A percentile compares a stretch with the other conserved stretches of the same genome.
phyloP scores from a whole-genome alignment of 78 protist species.

The Guillardia theta region DNA sequence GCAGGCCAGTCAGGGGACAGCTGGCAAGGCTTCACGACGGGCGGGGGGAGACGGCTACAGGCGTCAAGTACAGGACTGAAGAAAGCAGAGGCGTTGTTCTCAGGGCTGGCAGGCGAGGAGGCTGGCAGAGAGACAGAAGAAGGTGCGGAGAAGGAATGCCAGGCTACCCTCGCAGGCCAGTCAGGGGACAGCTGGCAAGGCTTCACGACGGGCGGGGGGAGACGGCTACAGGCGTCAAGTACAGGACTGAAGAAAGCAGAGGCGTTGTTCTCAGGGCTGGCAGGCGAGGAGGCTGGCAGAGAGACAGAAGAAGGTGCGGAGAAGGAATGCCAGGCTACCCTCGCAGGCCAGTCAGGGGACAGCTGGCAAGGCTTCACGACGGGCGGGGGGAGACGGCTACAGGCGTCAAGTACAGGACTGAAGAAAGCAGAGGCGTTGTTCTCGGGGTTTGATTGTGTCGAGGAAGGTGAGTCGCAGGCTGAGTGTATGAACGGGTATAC shows the following conservation, averaged over 20 bases:
- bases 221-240: background rate
- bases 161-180: background rate
- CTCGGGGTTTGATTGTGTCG: background rate
- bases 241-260: background rate
- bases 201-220: background rate
- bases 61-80: background rate
- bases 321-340: background rate
- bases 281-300: background rate
- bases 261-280: background rate
- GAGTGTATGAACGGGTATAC: background rate
- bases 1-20: too few relatives aligned
- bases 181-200: background rate
- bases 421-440: background rate
- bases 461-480: background rate
- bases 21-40: background rate
- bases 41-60: background rate
- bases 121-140: background rate
- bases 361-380: background rate
- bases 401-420: background rate
- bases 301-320: background rate
- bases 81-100: background rate
- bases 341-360: background rate
- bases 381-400: background rate
- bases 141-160: background rate
- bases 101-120: background rate